Percentiles rank a stretch among this genome's conserved stretches.
Evolutionary conservation across 2,329 filamentous ascomycete species (phyloP).

Genomic region (Penicillium sp.): DNA sequence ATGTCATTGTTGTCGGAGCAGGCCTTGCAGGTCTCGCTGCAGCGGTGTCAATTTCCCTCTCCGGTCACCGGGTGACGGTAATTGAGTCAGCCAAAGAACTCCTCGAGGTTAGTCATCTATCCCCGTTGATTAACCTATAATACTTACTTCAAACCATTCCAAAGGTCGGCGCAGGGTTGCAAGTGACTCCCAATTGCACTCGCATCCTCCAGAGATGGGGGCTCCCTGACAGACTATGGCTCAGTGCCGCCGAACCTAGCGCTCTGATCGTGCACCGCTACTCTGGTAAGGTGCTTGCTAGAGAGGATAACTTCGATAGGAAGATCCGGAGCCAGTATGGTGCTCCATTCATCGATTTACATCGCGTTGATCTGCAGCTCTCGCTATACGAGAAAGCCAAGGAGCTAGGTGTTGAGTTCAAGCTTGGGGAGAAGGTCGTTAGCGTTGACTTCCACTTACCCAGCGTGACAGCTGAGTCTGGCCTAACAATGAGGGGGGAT

Average conservation of each 20-base stretch:
- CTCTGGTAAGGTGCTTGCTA: not conserved
- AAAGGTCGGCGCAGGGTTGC: not conserved
- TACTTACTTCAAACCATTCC: not conserved
- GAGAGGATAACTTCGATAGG: not conserved
- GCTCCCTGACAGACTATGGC: not conserved
- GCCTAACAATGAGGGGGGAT: not conserved
- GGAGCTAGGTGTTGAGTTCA: not conserved
- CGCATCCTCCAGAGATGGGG: not conserved
- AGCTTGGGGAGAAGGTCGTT: not conserved
- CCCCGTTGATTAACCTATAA: not conserved
- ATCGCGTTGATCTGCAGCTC: not conserved
- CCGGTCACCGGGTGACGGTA: not conserved
- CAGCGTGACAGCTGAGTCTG: not conserved
- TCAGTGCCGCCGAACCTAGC: not conserved
- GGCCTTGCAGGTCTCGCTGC: not conserved
- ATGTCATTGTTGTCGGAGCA: not conserved
- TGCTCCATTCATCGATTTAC: not conserved
- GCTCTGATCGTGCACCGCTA: not conserved
- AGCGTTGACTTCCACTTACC: not conserved
- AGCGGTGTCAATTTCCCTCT: not conserved
- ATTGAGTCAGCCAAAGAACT: not conserved
- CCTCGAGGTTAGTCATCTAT: not conserved
- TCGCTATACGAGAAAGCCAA: not conserved
- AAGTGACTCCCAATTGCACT: not conserved
- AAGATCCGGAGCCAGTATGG: not conserved